Percentiles rank a stretch among this genome's conserved stretches.
phyloP scores from a whole-genome alignment of 768 basidiomycete species.

The Mrakia blollopis region DNA sequence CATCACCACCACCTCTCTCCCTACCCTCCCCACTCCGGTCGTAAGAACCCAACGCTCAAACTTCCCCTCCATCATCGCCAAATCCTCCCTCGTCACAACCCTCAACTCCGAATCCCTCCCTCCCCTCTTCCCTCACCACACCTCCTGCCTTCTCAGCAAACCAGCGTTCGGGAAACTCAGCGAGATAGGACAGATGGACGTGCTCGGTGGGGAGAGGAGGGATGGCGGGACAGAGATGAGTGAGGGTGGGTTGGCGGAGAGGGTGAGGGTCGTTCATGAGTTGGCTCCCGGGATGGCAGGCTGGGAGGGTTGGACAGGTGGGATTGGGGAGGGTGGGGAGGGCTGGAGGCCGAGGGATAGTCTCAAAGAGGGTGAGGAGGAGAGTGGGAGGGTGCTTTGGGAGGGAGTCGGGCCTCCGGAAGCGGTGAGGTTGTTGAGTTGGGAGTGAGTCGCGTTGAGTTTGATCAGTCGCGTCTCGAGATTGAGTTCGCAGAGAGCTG shows the following conservation, averaged over 20 bases:
- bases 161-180: conserved; percentile 3
- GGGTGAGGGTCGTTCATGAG: conserved; percentile 12
- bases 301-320: conserved; percentile 29
- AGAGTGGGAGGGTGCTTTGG: conserved; percentile 22
- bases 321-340: conserved; percentile 10
- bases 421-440: background rate
- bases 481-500: background rate
- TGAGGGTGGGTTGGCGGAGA: conserved; percentile 17
- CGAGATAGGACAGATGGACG: background rate
- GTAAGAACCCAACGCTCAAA: background rate
- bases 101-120: conserved; percentile 27
- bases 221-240: conserved; percentile 13
- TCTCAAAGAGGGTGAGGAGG: background rate
- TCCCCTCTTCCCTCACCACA: conserved; percentile 25
- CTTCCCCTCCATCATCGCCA: background rate
- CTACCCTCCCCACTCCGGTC: background rate
- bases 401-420: background rate
- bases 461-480: background rate
- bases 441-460: background rate
- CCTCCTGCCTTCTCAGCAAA: conserved; percentile 8
- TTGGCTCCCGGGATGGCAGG: conserved; percentile 17
- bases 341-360: background rate
- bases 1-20: conserved; percentile 5
- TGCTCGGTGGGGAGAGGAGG: background rate
- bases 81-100: background rate